Evolutionary conservation across 148 eudicot species (phyloP).

Genomic region (Beta vulgaris): DNA sequence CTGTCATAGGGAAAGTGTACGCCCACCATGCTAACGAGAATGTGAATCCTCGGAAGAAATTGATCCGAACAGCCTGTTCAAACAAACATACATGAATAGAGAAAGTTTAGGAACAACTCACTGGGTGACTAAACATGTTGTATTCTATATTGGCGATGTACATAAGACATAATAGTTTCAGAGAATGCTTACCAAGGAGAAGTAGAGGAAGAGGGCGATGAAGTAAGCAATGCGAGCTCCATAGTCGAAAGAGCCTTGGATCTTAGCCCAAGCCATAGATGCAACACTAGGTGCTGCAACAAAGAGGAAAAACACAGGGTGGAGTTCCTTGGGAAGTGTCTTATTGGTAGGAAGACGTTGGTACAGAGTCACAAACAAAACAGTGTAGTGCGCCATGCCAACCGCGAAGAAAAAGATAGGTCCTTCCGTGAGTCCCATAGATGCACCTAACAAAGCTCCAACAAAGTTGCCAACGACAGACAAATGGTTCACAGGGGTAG

Average conservation of each 20-base stretch:
- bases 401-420: conserved; percentile 86
- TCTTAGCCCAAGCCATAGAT: conserved; percentile 86
- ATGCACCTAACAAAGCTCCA: conserved; percentile 79
- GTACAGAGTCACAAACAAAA: conserved; percentile 84
- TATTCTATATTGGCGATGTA: no score
- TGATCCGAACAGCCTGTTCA: conserved; percentile 82
- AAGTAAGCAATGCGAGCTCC: conserved; percentile 76
- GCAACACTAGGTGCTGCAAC: conserved; percentile 93
- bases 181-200: conserved; percentile 81
- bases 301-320: conserved; percentile 91
- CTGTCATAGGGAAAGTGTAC: conserved; percentile 95
- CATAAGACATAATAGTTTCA: no score
- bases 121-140: no score
- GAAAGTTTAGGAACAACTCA: not conserved
- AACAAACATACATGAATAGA: conserved; percentile 13
- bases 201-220: conserved; percentile 77
- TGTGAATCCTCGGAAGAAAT: conserved; percentile 93
- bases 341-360: conserved; percentile 91
- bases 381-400: conserved; percentile 84
- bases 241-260: conserved; percentile 68
- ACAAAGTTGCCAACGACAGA: conserved; percentile 87
- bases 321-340: conserved; percentile 91
- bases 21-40: conserved; percentile 99
- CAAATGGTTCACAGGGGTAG: conserved; percentile 79
- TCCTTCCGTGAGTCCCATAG: conserved; percentile 92